Conservation (phyloP, 352 stramenopile species). For the Hyaloperonospora arabidopsidis region DNA sequence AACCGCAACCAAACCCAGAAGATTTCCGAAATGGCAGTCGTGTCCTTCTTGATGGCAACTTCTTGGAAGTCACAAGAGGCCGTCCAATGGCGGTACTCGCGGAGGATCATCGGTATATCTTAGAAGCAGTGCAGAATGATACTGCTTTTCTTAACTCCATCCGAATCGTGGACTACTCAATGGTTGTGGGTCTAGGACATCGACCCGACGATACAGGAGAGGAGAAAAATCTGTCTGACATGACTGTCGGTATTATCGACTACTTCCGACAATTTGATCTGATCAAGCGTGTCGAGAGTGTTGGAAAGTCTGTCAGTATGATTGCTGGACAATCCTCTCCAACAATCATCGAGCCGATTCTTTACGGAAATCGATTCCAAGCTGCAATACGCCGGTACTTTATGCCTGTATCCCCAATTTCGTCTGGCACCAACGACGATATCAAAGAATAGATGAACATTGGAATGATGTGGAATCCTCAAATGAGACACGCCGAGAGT, state of each 20-base stretch:
- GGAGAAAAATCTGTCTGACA: conserved; percentile 38
- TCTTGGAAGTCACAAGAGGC: conserved; percentile 71
- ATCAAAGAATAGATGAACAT: conserved; percentile 16
- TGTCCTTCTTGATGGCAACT: conserved; percentile 83
- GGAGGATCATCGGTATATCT: conserved; percentile 60
- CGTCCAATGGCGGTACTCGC: conserved; percentile 67
- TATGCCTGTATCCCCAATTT: conserved; percentile 90
- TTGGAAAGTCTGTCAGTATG: conserved; percentile 97
- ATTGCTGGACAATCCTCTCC: conserved; percentile 95
- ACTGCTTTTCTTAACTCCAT: conserved; percentile 95
- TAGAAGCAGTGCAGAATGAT: conserved; percentile 93
- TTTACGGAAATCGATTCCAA: conserved; percentile 94
- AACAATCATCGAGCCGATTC: conserved; percentile 95
- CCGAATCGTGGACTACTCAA: conserved; percentile 99
- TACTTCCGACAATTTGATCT: conserved; percentile 98
- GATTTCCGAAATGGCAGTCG: conserved; percentile 19
- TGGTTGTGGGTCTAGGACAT: conserved; percentile 89
- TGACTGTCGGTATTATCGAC: conserved; percentile 98
- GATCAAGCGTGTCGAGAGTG: conserved; percentile 97
- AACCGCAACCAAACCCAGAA: conserved; percentile 22
- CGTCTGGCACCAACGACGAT: conserved; percentile 38
- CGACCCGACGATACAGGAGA: conserved; percentile 28
- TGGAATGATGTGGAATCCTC: not conserved
- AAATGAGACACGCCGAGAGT: not conserved
- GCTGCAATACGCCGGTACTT: conserved; percentile 95